A percentile compares a stretch with the other conserved stretches of the same genome.
phyloP scores from a whole-genome alignment of 768 basidiomycete genomes.

The Rhizopogon salebrosus region DNA sequence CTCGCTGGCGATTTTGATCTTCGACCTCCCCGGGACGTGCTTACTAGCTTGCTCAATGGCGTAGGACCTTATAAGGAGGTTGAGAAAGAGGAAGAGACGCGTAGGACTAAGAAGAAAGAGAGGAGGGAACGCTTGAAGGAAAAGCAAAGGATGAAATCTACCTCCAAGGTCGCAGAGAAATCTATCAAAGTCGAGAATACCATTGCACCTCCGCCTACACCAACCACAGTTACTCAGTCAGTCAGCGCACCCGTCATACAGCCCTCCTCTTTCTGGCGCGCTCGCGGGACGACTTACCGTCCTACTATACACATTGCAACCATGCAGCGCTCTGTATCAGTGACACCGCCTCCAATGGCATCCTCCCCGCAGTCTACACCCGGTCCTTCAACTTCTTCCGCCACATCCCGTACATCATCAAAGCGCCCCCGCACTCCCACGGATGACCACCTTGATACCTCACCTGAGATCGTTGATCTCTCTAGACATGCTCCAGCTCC shows the following conservation, averaged over 20 bases:
- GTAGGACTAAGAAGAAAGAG: constrained; percentile 49
- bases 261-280: constrained; percentile 57
- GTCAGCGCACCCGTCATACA: constrained; percentile 26
- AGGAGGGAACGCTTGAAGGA: constrained; percentile 44
- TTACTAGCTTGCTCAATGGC: constrained; percentile 76
- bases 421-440: constrained; percentile 75
- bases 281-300: constrained; percentile 33
- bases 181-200: constrained; percentile 16
- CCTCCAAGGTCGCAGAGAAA: constrained; percentile 31
- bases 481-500: constrained; percentile 5
- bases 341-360: constrained; percentile 65
- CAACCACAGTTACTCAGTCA: constrained; percentile 15
- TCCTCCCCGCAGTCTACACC: constrained; percentile 72
- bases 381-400: constrained; percentile 67
- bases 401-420: constrained; percentile 72
- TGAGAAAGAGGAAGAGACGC: constrained; percentile 55
- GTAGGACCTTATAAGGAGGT: constrained; percentile 60
- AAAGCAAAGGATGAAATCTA: constrained; percentile 37
- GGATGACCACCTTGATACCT: constrained; percentile 37
- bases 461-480: not conserved
- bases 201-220: constrained; percentile 14
- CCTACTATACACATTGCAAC: constrained; percentile 71
- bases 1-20: constrained; percentile 73
- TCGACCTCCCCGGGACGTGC: constrained; percentile 62
- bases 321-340: constrained; percentile 64